A percentile compares a stretch with the other conserved stretches of the same genome.
Conservation (phyloP, 2,329 filamentous ascomycete genomes). For the Periglandula ipomoeae region DNA sequence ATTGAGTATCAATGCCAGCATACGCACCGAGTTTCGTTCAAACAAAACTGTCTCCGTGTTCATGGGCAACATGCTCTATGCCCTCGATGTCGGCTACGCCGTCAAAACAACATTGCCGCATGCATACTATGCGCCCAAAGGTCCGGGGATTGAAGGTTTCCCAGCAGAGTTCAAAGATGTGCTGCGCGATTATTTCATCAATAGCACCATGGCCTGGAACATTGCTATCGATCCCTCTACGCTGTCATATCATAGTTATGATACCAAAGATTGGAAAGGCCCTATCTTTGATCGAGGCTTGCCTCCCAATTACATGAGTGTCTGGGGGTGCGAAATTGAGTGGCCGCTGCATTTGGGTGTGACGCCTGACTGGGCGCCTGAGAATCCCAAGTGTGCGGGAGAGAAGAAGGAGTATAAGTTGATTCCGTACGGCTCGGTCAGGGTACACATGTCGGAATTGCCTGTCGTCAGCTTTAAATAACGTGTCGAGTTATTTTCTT, state of each 20-base stretch:
- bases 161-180: conserved; percentile 18
- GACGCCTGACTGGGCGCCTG: conserved; percentile 19
- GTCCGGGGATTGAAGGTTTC: conserved; percentile 10
- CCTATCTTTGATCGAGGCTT: conserved; percentile 18
- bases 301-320: conserved; percentile 27
- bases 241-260: conserved; percentile 17
- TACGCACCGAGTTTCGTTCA: conserved; percentile 15
- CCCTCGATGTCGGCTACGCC: conserved; percentile 25
- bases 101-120: conserved; percentile 16
- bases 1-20: conserved; percentile 11
- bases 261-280: too few relatives aligned
- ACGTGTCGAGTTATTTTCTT: too few relatives aligned
- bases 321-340: conserved; percentile 28
- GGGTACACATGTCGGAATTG: conserved; percentile 31
- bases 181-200: conserved; percentile 25
- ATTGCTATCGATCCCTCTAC: conserved; percentile 20
- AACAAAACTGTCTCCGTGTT: conserved; percentile 32
- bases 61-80: conserved; percentile 34
- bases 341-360: conserved; percentile 22
- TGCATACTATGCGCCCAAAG: conserved; percentile 11
- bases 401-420: conserved; percentile 23
- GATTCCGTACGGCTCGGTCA: conserved; percentile 36
- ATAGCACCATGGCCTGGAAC: conserved; percentile 20
- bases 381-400: conserved; percentile 14
- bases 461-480: too few relatives aligned